Evolutionary conservation across 768 basidiomycete genomes (phyloP).

Genomic region (Tricholoma matsutake): DNA sequence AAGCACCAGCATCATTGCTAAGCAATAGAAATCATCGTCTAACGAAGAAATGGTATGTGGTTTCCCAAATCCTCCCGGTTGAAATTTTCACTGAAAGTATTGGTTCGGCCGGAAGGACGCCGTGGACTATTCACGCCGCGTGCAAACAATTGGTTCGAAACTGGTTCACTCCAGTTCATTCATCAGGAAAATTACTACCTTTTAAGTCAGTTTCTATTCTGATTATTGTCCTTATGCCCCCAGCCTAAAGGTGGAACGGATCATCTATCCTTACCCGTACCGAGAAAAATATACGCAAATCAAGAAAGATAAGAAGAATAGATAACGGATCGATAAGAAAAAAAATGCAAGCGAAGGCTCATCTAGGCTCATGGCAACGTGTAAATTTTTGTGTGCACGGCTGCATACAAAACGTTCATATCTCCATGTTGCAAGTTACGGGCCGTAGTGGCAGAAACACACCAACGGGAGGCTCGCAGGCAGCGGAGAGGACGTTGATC

Average conservation of each 20-base stretch:
- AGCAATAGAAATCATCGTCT: neutral
- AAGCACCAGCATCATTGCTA: neutral
- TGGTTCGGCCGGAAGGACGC: neutral
- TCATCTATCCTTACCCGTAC: neutral
- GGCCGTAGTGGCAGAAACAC: too few species aligned
- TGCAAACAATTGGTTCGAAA: neutral
- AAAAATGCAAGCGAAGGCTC: neutral
- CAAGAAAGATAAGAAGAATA: neutral
- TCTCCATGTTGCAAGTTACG: too few species aligned
- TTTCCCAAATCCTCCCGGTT: neutral
- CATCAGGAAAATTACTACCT: neutral
- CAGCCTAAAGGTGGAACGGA: conserved; percentile 1
- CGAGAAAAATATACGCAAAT: neutral
- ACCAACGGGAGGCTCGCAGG: too few species aligned
- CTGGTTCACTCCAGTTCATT: neutral
- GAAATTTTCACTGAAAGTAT: neutral
- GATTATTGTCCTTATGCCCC: neutral
- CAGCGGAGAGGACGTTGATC: too few species aligned
- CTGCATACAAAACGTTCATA: neutral
- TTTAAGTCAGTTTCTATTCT: neutral
- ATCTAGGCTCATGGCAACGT: neutral
- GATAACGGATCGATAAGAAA: conserved; percentile 1
- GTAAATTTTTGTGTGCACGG: neutral
- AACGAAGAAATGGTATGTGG: neutral
- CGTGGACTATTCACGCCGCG: neutral